A percentile compares a stretch with the other conserved stretches of the same genome.
Conservation (phyloP, 257 asterid species). For the Lycium barbarum region DNA sequence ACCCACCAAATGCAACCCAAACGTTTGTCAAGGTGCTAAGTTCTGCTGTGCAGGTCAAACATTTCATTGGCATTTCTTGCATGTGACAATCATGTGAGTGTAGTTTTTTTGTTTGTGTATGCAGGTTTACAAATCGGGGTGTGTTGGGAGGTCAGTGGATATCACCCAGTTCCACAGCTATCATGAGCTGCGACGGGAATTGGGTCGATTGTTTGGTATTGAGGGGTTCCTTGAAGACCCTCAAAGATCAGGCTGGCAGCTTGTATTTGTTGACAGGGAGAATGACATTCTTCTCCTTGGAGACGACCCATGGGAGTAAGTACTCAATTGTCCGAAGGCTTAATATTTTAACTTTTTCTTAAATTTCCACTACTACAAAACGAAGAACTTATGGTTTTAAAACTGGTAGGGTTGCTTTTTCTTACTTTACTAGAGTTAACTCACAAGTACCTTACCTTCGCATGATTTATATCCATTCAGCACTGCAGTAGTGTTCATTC, state of each 20-base stretch:
- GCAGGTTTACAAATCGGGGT: constrained; percentile 86
- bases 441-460: background rate
- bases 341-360: background rate
- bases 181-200: constrained; percentile 86
- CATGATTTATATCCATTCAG: background rate
- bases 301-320: constrained; percentile 99
- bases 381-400: background rate
- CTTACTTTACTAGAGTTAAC: background rate
- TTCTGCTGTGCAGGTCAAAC: background rate
- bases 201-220: constrained; percentile 90
- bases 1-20: constrained; percentile 57
- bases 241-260: constrained; percentile 99
- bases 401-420: background rate
- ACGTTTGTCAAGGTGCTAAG: constrained; percentile 79
- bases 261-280: constrained; percentile 99
- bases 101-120: constrained; percentile 14
- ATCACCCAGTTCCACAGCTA: constrained; percentile 93
- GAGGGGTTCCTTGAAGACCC: constrained; percentile 97
- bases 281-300: constrained; percentile 97
- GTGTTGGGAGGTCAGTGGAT: constrained; percentile 93
- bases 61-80: constrained; percentile 8
- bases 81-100: constrained; percentile 10
- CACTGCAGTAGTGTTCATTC: background rate
- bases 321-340: constrained; percentile 14
- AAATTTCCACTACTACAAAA: background rate